phyloP scores from a whole-genome alignment of 2,329 filamentous ascomycete species.

The Penicillium sp. region DNA sequence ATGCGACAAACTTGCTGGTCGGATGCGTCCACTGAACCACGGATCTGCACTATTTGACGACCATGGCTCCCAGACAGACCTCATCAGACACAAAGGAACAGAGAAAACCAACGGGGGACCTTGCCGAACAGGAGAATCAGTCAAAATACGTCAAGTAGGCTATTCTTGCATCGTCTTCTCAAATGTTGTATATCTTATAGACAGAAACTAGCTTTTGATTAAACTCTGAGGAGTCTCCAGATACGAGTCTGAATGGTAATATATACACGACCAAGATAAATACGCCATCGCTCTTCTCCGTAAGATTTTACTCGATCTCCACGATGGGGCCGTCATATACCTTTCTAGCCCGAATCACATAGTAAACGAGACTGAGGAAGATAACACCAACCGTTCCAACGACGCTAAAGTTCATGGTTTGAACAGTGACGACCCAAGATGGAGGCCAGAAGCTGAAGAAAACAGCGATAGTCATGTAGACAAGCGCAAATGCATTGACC shows the following conservation, averaged over 20 bases:
- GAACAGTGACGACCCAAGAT: conserved; percentile 39
- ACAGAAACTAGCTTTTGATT: too few species aligned
- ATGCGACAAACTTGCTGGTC: too few species aligned
- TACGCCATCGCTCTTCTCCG: background rate
- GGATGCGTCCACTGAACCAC: too few species aligned
- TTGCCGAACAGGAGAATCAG: too few species aligned
- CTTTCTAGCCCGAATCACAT: conserved; percentile 39
- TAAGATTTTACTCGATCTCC: conserved; percentile 14
- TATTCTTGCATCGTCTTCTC: too few species aligned
- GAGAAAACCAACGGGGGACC: too few species aligned
- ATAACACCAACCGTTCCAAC: conserved; percentile 50
- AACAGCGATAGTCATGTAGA: conserved; percentile 52
- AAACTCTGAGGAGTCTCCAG: background rate
- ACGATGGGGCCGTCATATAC: conserved; percentile 40
- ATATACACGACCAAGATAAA: background rate
- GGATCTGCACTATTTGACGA: too few species aligned
- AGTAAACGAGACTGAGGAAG: conserved; percentile 47
- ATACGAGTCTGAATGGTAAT: background rate
- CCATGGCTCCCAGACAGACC: too few species aligned
- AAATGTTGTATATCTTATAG: too few species aligned
- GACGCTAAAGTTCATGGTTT: conserved; percentile 53
- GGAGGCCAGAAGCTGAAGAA: conserved; percentile 56
- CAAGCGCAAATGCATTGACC: conserved; percentile 50
- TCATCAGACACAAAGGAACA: too few species aligned
- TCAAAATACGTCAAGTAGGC: too few species aligned